Conservation (phyloP, 2,329 filamentous ascomycete species). For the Cladosporium sp. region DNA sequence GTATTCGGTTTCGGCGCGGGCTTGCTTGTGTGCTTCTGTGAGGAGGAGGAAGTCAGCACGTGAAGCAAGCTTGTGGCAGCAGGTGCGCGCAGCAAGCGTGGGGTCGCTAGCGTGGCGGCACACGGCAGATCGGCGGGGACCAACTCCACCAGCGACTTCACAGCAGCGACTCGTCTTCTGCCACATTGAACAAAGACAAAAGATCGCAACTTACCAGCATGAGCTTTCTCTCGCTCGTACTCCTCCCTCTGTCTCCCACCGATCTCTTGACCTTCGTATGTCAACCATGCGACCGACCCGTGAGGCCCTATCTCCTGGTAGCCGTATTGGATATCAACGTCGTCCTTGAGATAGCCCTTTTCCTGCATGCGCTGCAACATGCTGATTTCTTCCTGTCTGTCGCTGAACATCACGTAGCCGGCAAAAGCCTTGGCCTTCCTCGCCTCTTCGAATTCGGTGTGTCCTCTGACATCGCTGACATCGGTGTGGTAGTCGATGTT, state of each 20-base stretch:
- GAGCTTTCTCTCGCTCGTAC: constrained; percentile 3
- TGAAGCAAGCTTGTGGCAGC: background rate
- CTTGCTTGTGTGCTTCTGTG: constrained; percentile 11
- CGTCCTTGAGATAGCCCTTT: background rate
- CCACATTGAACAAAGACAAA: background rate
- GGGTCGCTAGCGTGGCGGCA: background rate
- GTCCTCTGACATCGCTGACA: constrained; percentile 1
- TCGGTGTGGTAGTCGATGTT: background rate
- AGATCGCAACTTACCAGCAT: background rate
- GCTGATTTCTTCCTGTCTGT: background rate
- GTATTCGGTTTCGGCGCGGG: background rate
- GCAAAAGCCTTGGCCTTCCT: constrained; percentile 10
- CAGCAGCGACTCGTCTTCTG: constrained; percentile 2
- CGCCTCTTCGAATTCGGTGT: constrained; percentile 10
- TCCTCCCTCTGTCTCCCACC: constrained; percentile 7
- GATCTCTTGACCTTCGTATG: constrained; percentile 11
- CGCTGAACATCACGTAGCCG: constrained; percentile 4
- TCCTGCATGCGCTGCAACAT: background rate
- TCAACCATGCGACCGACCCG: constrained; percentile 8
- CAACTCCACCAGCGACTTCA: background rate
- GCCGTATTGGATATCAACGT: constrained; percentile 11
- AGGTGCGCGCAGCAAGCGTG: background rate
- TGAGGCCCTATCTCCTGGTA: constrained; percentile 9
- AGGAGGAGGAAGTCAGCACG: constrained; percentile 1
- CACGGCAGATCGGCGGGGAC: constrained; percentile 1